A percentile compares a stretch with the other conserved stretches of the same genome.
phyloP scores from a whole-genome alignment of 2,329 filamentous ascomycete genomes.

The Colletotrichum eremochloae region DNA sequence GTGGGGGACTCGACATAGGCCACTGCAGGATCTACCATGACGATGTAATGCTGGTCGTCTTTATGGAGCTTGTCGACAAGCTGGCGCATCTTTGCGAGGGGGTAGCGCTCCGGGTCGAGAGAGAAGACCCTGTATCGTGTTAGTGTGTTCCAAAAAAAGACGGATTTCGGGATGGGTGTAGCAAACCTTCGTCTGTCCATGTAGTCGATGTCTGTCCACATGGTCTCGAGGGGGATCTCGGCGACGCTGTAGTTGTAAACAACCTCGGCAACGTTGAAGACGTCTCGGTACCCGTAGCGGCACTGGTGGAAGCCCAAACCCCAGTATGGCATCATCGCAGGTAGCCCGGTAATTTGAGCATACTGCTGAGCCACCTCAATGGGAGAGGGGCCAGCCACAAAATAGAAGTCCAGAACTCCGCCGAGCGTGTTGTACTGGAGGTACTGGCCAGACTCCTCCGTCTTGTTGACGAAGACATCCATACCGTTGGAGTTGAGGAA shows the following conservation, averaged over 20 bases:
- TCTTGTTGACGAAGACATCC: conserved; percentile 80
- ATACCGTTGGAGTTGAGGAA: conserved; percentile 81
- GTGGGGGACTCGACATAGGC: conserved; percentile 63
- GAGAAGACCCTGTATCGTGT: conserved; percentile 66
- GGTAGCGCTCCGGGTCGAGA: conserved; percentile 73
- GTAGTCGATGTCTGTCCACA: conserved; percentile 69
- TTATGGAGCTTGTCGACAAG: conserved; percentile 76
- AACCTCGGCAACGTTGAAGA: conserved; percentile 75
- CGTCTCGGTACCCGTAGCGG: conserved; percentile 74
- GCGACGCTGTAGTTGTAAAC: conserved; percentile 76
- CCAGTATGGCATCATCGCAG: conserved; percentile 76
- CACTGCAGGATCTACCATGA: conserved; percentile 83
- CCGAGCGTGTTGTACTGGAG: conserved; percentile 86
- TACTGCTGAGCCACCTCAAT: conserved; percentile 72
- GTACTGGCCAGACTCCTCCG: conserved; percentile 70
- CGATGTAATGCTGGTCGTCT: conserved; percentile 76
- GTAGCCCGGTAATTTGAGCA: conserved; percentile 66
- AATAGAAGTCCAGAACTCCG: conserved; percentile 81
- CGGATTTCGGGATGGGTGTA: too few relatives aligned
- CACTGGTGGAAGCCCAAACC: conserved; percentile 73
- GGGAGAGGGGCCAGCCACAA: conserved; percentile 70
- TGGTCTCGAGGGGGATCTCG: conserved; percentile 76
- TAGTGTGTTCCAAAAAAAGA: neutral
- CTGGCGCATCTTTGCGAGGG: conserved; percentile 72
- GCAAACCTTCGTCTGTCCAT: conserved; percentile 48